Conservation (phyloP, 2,329 filamentous ascomycete genomes). For the Camptophora hylomeconis region DNA sequence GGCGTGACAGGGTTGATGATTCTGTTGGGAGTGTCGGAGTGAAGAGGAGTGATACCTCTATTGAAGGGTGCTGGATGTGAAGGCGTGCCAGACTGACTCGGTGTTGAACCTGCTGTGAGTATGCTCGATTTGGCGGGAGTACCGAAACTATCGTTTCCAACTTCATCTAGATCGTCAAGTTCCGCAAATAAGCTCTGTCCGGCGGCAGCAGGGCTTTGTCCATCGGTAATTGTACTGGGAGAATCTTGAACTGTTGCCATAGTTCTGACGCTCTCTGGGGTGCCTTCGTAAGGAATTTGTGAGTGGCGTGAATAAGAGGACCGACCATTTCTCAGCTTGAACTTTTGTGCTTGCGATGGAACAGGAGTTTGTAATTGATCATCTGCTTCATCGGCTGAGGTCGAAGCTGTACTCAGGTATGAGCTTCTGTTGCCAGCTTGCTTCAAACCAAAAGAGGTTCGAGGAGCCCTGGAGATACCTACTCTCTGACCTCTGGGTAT, state of each 20-base stretch:
- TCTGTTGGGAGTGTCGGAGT: neutral
- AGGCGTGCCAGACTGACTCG: no score
- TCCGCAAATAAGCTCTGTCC: conserved; percentile 82
- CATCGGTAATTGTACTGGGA: conserved; percentile 39
- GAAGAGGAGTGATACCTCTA: neutral
- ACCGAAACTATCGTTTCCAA: conserved; percentile 53
- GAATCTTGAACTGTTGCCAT: conserved; percentile 34
- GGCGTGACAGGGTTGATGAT: conserved; percentile 3
- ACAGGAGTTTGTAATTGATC: conserved; percentile 52
- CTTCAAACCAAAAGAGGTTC: conserved; percentile 30
- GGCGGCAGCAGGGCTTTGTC: conserved; percentile 32
- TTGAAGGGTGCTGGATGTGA: neutral
- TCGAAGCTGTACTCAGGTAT: conserved; percentile 78
- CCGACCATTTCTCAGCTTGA: conserved; percentile 59
- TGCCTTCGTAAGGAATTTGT: conserved; percentile 29
- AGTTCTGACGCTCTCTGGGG: conserved; percentile 26
- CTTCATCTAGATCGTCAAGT: conserved; percentile 62
- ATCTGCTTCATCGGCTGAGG: conserved; percentile 63
- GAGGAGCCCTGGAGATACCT: conserved; percentile 23
- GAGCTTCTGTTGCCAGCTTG: conserved; percentile 50
- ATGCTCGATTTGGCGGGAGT: conserved; percentile 24
- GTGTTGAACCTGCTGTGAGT: conserved; percentile 27
- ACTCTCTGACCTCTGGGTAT: conserved; percentile 22
- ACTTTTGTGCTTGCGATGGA: conserved; percentile 50
- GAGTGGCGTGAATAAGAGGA: conserved; percentile 20